Percentiles rank a stretch among this genome's conserved stretches.
phyloP scores from a whole-genome alignment of 2,329 filamentous ascomycete genomes.

The Talaromyces amestolkiae region DNA sequence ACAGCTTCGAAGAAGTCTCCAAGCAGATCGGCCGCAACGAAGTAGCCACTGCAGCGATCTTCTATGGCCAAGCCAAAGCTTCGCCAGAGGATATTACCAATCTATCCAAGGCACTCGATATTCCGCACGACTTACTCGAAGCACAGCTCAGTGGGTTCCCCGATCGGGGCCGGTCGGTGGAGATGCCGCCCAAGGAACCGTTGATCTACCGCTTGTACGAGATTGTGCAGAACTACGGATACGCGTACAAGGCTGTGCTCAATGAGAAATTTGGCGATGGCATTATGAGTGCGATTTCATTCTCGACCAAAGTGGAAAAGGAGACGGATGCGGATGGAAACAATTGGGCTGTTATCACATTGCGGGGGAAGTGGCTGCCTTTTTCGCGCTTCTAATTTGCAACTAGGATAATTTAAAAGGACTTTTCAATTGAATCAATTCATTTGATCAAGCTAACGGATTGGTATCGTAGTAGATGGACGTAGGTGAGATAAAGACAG shows the following conservation, averaged over 20 bases:
- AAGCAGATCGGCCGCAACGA: constrained; percentile 72
- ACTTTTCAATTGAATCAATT: background rate
- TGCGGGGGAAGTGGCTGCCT: constrained; percentile 75
- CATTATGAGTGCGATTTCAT: constrained; percentile 95
- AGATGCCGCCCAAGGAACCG: constrained; percentile 82
- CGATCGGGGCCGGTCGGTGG: constrained; percentile 72
- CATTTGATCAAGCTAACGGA: background rate
- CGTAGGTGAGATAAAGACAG: background rate
- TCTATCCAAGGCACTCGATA: constrained; percentile 63
- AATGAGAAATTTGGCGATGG: constrained; percentile 95
- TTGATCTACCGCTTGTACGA: constrained; percentile 90
- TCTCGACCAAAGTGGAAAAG: constrained; percentile 88
- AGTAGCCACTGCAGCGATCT: constrained; percentile 80
- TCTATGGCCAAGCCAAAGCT: constrained; percentile 82
- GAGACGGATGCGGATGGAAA: constrained; percentile 80
- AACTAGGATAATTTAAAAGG: background rate
- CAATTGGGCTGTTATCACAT: constrained; percentile 79
- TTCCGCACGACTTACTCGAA: constrained; percentile 57
- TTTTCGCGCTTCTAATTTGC: constrained; percentile 34
- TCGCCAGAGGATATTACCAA: constrained; percentile 66
- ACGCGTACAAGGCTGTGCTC: constrained; percentile 89
- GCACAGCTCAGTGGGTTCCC: constrained; percentile 70
- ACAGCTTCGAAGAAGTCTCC: constrained; percentile 78
- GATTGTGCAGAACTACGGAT: constrained; percentile 95
- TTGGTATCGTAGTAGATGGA: constrained; percentile 3